Evolutionary conservation across 805 yeast genomes (phyloP).

Genomic region (Spathaspora passalidarum): DNA sequence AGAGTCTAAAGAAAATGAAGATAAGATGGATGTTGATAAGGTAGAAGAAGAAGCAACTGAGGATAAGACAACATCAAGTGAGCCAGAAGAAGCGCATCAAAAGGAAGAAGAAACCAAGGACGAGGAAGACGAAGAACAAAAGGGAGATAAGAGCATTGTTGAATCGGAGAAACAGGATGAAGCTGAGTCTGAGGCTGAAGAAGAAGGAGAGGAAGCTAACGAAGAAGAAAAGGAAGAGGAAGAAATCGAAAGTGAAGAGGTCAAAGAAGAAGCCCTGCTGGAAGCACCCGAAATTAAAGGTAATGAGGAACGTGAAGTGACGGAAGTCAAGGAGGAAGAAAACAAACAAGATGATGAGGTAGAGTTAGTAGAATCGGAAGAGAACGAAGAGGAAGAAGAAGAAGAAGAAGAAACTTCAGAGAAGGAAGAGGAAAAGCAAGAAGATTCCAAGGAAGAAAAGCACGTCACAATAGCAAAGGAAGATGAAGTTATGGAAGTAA

Average conservation of each 20-base stretch:
- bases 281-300: not conserved
- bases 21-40: constrained; percentile 10
- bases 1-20: constrained; percentile 5
- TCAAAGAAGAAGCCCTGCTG: constrained; percentile 2
- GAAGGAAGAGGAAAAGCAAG: constrained; percentile 2
- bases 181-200: constrained; percentile 5
- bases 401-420: not conserved
- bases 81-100: too few species aligned
- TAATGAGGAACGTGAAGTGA: not conserved
- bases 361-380: constrained; percentile 4
- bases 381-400: not conserved
- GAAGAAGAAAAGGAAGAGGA: not conserved
- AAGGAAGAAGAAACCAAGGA: constrained; percentile 7
- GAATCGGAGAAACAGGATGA: constrained; percentile 4
- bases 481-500: not conserved
- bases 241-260: constrained; percentile 5
- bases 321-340: not conserved
- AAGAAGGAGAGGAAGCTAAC: not conserved
- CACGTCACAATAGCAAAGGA: not conserved
- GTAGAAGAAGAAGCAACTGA: constrained; percentile 1
- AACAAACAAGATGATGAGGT: constrained; percentile 3
- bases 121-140: constrained; percentile 11
- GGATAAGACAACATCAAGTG: constrained; percentile 2
- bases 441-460: constrained; percentile 1
- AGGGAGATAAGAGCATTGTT: constrained; percentile 8